phyloP scores from a whole-genome alignment of 2,329 filamentous ascomycete genomes.

The Xylaria sp. region DNA sequence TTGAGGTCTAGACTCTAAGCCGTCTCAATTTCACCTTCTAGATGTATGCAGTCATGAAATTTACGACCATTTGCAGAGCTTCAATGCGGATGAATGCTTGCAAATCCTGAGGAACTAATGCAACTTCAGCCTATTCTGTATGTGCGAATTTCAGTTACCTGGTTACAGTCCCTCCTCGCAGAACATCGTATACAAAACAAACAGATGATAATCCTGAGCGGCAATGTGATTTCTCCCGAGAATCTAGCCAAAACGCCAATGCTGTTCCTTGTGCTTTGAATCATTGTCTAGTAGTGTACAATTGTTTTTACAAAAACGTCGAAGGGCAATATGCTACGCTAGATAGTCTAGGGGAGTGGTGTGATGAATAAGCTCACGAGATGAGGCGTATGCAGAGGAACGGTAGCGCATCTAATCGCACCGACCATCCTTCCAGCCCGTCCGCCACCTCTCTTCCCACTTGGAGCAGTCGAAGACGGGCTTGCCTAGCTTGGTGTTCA shows the following conservation, averaged over 20 bases:
- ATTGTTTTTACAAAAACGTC: constrained; percentile 16
- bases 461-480: constrained; percentile 82
- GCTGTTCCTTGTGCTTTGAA: constrained; percentile 18
- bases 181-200: not conserved
- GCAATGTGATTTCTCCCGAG: constrained; percentile 27
- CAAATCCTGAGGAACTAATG: too few relatives aligned
- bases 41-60: too few relatives aligned
- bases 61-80: too few relatives aligned
- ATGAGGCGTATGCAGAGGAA: not conserved
- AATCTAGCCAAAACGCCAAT: constrained; percentile 23
- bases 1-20: too few relatives aligned
- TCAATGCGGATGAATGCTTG: too few relatives aligned
- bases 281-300: constrained; percentile 23
- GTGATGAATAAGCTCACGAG: not conserved
- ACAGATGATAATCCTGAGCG: constrained; percentile 23
- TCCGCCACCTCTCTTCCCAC: constrained; percentile 96
- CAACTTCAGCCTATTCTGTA: too few relatives aligned
- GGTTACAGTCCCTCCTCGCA: not conserved
- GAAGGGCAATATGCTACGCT: not conserved
- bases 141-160: not conserved
- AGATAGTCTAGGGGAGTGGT: not conserved
- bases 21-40: too few relatives aligned
- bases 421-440: constrained; percentile 77
- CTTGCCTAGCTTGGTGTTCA: constrained; percentile 91
- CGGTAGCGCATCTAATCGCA: constrained; percentile 51